phyloP scores from a whole-genome alignment of 108 stramenopile species.

The Skeletonema potamos region DNA sequence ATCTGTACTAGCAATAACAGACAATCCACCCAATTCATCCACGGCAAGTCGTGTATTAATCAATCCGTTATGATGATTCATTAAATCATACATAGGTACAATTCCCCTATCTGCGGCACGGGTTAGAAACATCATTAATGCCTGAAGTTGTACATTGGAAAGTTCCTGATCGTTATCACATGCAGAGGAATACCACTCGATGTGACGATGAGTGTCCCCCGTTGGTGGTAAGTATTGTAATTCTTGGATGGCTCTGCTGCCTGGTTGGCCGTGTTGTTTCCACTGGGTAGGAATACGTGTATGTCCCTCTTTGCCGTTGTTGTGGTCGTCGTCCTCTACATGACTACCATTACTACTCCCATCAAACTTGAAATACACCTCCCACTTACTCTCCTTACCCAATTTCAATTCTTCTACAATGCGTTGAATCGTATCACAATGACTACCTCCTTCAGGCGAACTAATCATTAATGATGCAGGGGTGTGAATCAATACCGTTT shows the following conservation, averaged over 20 bases:
- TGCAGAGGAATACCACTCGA: constrained; percentile 10
- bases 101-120: constrained; percentile 35
- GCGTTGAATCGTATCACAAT: constrained; percentile 15
- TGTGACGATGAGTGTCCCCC: constrained; percentile 32
- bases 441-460: background rate
- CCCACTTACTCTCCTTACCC: constrained; percentile 37
- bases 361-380: constrained; percentile 40
- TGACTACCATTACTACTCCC: too few species aligned
- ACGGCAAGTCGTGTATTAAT: constrained; percentile 31
- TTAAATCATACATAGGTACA: constrained; percentile 45
- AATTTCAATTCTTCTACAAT: constrained; percentile 17
- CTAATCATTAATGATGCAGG: constrained; percentile 18
- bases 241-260: constrained; percentile 22
- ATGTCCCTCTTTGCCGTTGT: background rate
- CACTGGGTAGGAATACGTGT: constrained; percentile 34
- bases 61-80: constrained; percentile 50
- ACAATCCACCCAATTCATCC: constrained; percentile 30
- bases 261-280: background rate
- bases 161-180: background rate
- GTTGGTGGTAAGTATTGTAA: constrained; percentile 42
- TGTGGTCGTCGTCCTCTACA: background rate
- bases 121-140: constrained; percentile 31
- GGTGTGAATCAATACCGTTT: constrained; percentile 36
- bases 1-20: constrained; percentile 18
- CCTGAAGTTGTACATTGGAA: constrained; percentile 12